Evolutionary conservation across 768 basidiomycete species (phyloP).

Genomic region (Clavulina sp.): DNA sequence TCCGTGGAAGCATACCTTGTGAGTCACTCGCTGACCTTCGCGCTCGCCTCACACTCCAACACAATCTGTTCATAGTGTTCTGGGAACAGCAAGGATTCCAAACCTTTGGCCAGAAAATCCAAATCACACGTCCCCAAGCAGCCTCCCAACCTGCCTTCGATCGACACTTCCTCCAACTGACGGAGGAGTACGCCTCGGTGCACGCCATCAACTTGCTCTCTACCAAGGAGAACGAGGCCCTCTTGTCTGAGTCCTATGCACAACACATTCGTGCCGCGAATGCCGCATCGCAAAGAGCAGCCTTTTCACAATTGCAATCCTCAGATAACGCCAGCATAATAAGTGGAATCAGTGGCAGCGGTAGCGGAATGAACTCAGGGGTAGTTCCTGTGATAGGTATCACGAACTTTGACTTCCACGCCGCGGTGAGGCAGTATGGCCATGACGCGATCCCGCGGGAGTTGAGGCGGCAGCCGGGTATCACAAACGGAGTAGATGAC

Average conservation of each 20-base stretch:
- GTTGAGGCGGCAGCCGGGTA: conserved; percentile 42
- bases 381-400: conserved; percentile 59
- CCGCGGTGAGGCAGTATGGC: conserved; percentile 57
- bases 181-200: conserved; percentile 67
- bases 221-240: conserved; percentile 80
- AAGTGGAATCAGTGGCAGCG: too few relatives aligned
- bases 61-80: conserved; percentile 45
- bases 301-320: too few relatives aligned
- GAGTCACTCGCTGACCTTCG: conserved; percentile 27
- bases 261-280: conserved; percentile 38
- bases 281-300: conserved; percentile 24
- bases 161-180: conserved; percentile 73
- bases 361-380: conserved; percentile 53
- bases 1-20: conserved; percentile 91
- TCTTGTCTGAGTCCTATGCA: conserved; percentile 64
- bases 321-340: too few relatives aligned
- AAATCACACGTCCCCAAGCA: conserved; percentile 77
- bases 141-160: conserved; percentile 97
- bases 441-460: conserved; percentile 75
- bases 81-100: conserved; percentile 97
- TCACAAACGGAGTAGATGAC: conserved; percentile 48
- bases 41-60: background rate
- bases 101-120: conserved; percentile 85
- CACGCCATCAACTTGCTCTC: conserved; percentile 89
- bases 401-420: conserved; percentile 91